Percentiles rank a stretch among this genome's conserved stretches.
Evolutionary conservation across 495 filamentous ascomycete species (phyloP).

Genomic region (Hypoxylon fragiforme): DNA sequence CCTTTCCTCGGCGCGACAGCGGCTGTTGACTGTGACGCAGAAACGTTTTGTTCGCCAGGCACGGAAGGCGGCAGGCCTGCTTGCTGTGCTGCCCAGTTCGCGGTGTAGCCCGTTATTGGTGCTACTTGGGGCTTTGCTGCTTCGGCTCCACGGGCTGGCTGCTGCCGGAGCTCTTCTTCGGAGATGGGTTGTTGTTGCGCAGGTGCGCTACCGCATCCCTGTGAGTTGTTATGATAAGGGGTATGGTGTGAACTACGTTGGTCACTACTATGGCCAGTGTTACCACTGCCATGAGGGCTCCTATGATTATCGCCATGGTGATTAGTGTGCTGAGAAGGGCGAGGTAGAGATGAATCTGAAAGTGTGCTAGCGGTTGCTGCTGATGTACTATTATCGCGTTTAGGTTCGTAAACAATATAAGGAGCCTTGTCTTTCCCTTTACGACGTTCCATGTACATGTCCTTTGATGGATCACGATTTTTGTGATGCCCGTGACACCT

Average conservation of each 20-base stretch:
- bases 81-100: not conserved
- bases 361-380: no score
- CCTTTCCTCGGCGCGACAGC: no score
- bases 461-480: not conserved
- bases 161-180: no score
- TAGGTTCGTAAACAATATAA: not conserved
- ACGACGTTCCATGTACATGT: not conserved
- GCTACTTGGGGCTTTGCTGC: not conserved
- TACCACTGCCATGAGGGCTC: not conserved
- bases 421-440: not conserved
- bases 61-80: not conserved
- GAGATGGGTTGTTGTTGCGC: not conserved
- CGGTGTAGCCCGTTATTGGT: not conserved
- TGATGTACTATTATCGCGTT: not conserved
- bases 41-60: no score
- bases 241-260: not conserved
- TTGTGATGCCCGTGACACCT: not conserved
- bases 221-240: not conserved
- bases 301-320: not conserved
- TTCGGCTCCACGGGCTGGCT: not conserved
- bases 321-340: not conserved
- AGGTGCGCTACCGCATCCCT: not conserved
- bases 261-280: not conserved
- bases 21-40: no score
- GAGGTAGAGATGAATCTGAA: not conserved